Base-by-base conservation (phyloP, 176 grass and related monocot genomes). In the Calamus simplicifolius region DNA sequence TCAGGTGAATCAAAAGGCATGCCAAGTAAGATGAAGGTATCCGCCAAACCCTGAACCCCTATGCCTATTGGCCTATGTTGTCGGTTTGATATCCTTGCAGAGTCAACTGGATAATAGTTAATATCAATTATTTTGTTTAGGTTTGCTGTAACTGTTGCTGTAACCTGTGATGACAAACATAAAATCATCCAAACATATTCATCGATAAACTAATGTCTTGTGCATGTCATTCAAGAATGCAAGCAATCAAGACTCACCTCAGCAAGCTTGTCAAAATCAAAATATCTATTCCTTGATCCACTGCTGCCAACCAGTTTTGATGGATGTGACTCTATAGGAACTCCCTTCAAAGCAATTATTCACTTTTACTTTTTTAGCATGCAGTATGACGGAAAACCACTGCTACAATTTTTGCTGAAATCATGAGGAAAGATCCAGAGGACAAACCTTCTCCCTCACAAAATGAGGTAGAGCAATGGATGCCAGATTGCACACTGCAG, bases 61-160 rank as follows among this genome's bases (percentile, higher is more conserved):
- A 99, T 89, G 18, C 94, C 94, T 60, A 99, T 93, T 76, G 85
- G 88, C 49, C 88, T 80, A 79, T 93, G 88, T 6, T 85, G 66
- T 63, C 86, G 73, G 56, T 98, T 98, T 52, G 94, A 98, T 58
- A 73, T 89, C 68, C 63, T 82, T 78, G 94, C 87, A 3, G 70
- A 93, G 70, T 98, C 94, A 70, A 89, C 71, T 4, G 88, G 94
- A 31, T 98, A 93, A 80, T 78, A 98, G 23, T 83, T 89, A 49
- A 89, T 64, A 83, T 93, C 94, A 23, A 98, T 98, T 64, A 98
- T 98, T 81, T 93, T 93, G 68, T 93, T 93, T 15, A 98, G 84
- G 66, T 98, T 93, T 49, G 18, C 73, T 3, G 88, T 83, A 56
- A 98, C 75, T 64, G 66, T 83, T 23, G 76, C 82, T 15, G 94